A percentile compares a stretch with the other conserved stretches of the same genome.
These are phyloP conservation scores for Monosporozyma siamensis DNA, from an alignment of 805 yeast genomes.

Conservation along the genomic window DNA sequence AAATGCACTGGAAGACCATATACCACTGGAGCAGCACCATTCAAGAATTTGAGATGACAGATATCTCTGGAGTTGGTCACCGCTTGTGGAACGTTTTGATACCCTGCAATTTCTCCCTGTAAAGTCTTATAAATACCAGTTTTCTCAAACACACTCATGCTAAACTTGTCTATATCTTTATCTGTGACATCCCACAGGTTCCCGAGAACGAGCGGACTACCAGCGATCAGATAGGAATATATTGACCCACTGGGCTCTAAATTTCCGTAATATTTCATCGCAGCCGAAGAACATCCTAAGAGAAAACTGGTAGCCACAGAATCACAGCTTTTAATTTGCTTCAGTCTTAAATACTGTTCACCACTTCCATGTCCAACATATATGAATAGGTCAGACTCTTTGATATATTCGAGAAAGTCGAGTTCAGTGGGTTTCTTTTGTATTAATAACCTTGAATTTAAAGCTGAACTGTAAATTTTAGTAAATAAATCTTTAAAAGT, in stretches of 20 bases:
- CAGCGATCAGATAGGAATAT: slow-evolving; percentile 65
- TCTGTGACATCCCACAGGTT: slow-evolving; percentile 97
- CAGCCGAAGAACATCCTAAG: slow-evolving; percentile 88
- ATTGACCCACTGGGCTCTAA: slow-evolving; percentile 72
- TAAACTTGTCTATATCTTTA: slow-evolving; percentile 81
- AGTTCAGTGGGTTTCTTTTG: slow-evolving; percentile 52
- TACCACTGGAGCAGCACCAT: slow-evolving; percentile 88
- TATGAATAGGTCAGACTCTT: slow-evolving; percentile 43
- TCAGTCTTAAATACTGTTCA: slow-evolving; percentile 62
- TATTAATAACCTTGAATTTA: slow-evolving; percentile 44
- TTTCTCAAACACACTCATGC: slow-evolving; percentile 45
- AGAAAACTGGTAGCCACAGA: slow-evolving; percentile 53
- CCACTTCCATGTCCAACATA: slow-evolving; percentile 97
- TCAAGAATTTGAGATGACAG: slow-evolving; percentile 64
- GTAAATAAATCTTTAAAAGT: slow-evolving; percentile 41
- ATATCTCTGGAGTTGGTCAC: slow-evolving; percentile 50
- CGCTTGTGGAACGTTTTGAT: slow-evolving; percentile 42
- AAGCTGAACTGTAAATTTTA: slow-evolving; percentile 14
- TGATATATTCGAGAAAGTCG: slow-evolving; percentile 38
- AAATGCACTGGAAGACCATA: slow-evolving; percentile 64
- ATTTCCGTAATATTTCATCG: slow-evolving; percentile 45
- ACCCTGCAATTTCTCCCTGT: slow-evolving; percentile 15
- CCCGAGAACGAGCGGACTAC: slow-evolving; percentile 74
- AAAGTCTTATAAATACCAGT: slow-evolving; percentile 48
- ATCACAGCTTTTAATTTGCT: slow-evolving; percentile 38